These are phyloP conservation scores for Colletotrichum lindemuthianum DNA, from an alignment of 2,329 filamentous ascomycete genomes.

Conservation along the genomic window DNA sequence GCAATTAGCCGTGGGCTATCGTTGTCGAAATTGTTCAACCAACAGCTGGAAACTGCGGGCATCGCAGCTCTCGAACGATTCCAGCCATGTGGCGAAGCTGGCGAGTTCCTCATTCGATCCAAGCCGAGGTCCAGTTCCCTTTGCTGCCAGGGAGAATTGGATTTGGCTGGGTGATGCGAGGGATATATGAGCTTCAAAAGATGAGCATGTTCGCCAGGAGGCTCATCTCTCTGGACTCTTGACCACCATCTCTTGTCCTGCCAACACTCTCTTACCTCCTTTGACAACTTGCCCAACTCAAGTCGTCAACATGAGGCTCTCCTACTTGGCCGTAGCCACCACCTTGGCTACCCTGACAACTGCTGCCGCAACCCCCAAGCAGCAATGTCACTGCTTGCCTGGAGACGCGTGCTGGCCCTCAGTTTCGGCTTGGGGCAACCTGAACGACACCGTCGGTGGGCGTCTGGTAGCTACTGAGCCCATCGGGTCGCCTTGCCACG, in stretches of 20 bases:
- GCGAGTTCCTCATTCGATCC: neutral
- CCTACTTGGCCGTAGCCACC: slow-evolving; percentile 31
- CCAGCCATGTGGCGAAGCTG: neutral
- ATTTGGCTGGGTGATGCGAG: slow-evolving; percentile 6
- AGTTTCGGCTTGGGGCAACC: slow-evolving; percentile 53
- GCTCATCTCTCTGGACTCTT: slow-evolving; percentile 2
- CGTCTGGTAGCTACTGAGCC: slow-evolving; percentile 63
- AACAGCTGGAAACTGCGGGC: neutral
- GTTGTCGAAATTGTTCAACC: neutral
- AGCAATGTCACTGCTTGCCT: slow-evolving; percentile 58
- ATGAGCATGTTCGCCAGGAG: slow-evolving; percentile 8
- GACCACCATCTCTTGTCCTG: slow-evolving; percentile 2
- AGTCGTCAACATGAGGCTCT: slow-evolving; percentile 34
- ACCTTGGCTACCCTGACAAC: slow-evolving; percentile 32
- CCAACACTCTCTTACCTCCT: slow-evolving; percentile 10
- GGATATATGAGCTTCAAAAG: slow-evolving; percentile 27
- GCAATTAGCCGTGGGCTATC: slow-evolving; percentile 20
- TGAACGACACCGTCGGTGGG: slow-evolving; percentile 63
- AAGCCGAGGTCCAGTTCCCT: slow-evolving; percentile 5
- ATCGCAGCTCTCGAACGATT: neutral
- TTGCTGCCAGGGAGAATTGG: neutral
- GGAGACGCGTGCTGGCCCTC: slow-evolving; percentile 65
- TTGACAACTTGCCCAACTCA: slow-evolving; percentile 27
- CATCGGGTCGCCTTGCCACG: slow-evolving; percentile 63
- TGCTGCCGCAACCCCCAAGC: slow-evolving; percentile 26